Conservation (phyloP, 129 eudicot species). For the Flaveria trinervia region DNA sequence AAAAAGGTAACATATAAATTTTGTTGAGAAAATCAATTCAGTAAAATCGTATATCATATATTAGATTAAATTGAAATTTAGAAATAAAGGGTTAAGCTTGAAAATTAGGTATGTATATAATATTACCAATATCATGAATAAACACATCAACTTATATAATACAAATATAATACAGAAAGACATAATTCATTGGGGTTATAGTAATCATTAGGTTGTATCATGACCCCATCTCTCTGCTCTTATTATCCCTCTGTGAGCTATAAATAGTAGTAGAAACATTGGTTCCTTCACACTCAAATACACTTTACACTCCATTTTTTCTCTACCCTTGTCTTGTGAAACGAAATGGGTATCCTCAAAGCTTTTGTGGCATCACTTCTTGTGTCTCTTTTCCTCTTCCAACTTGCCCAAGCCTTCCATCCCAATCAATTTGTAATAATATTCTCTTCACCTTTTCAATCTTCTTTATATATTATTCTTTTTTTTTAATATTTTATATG, state of each 20-base stretch:
- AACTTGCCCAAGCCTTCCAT: slow-evolving; percentile 42
- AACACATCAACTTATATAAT: too few relatives aligned
- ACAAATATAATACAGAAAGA: too few relatives aligned
- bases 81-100: too few relatives aligned
- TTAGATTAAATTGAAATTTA: too few relatives aligned
- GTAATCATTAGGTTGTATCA: not conserved
- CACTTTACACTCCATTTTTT: slow-evolving; percentile 26
- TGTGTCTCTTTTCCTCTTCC: slow-evolving; percentile 42
- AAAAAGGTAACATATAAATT: too few relatives aligned
- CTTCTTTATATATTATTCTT: not conserved
- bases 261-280: slow-evolving; percentile 20
- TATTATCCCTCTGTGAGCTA: not conserved
- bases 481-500: not conserved
- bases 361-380: slow-evolving; percentile 42
- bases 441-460: not conserved
- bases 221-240: not conserved
- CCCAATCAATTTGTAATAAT: slow-evolving; percentile 40
- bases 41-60: too few relatives aligned
- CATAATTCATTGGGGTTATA: not conserved
- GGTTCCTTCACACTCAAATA: slow-evolving; percentile 5
- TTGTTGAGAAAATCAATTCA: too few relatives aligned
- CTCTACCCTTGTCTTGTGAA: not conserved
- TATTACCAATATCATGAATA: too few relatives aligned
- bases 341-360: slow-evolving; percentile 46
- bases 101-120: too few relatives aligned